Evolutionary conservation across 495 filamentous ascomycete species (phyloP).

Genomic region (Baudoinia panamericana): DNA sequence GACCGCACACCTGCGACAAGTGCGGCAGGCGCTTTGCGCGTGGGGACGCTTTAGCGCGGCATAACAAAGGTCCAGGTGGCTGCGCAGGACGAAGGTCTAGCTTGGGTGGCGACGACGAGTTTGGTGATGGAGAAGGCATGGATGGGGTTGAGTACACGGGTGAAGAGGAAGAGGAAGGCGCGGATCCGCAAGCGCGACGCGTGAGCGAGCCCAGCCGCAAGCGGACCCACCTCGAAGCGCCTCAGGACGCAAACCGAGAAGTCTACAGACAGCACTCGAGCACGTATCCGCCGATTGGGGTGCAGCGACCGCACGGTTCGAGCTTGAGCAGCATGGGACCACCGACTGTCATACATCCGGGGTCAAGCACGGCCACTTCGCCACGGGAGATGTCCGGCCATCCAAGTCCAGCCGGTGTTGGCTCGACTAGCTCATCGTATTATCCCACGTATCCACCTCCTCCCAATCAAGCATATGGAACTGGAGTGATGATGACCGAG

Average conservation of each 20-base stretch:
- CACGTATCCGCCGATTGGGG: slow-evolving; percentile 61
- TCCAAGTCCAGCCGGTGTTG: slow-evolving; percentile 14
- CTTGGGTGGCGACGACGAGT: slow-evolving; percentile 72
- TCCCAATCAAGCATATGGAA: too few species aligned
- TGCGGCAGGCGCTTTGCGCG: slow-evolving; percentile 90
- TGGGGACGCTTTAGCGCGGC: slow-evolving; percentile 84
- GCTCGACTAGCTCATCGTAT: slow-evolving; percentile 4
- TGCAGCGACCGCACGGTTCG: slow-evolving; percentile 14
- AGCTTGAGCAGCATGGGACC: slow-evolving; percentile 23
- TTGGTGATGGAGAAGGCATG: slow-evolving; percentile 62
- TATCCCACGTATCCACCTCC: neutral
- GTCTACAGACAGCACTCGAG: slow-evolving; percentile 48
- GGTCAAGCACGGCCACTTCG: slow-evolving; percentile 15
- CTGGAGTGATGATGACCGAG: slow-evolving; percentile 57
- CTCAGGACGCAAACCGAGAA: slow-evolving; percentile 34
- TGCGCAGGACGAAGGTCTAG: slow-evolving; percentile 84
- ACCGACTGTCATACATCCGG: slow-evolving; percentile 19
- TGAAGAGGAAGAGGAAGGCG: slow-evolving; percentile 38
- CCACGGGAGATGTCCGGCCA: slow-evolving; percentile 20
- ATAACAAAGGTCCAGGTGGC: slow-evolving; percentile 90
- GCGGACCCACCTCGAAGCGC: slow-evolving; percentile 44
- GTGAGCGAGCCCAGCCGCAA: slow-evolving; percentile 52
- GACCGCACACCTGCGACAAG: slow-evolving; percentile 85
- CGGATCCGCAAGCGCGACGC: slow-evolving; percentile 29
- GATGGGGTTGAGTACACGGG: slow-evolving; percentile 54